These are phyloP conservation scores for Eucalyptus cloeziana DNA, from an alignment of 345 rosid species.

Conservation along the genomic window DNA sequence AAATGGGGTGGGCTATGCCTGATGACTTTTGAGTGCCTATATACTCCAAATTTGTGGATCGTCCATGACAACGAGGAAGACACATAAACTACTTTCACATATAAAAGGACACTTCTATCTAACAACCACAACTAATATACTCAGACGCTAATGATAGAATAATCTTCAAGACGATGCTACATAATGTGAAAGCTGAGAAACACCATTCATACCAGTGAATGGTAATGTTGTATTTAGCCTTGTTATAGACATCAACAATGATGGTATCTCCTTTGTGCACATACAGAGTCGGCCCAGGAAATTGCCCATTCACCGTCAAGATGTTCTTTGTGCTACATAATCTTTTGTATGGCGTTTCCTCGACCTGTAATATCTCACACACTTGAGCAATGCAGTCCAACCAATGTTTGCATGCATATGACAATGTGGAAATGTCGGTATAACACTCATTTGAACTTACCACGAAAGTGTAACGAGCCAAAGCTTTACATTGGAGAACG, in stretches of 20 bases:
- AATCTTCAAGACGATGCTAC: neutral
- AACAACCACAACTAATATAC: neutral
- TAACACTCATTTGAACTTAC: neutral
- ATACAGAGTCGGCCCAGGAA: slow-evolving; percentile 15
- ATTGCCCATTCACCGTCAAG: slow-evolving; percentile 19
- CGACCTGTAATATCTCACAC: neutral
- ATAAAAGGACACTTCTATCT: neutral
- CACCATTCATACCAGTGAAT: slow-evolving; percentile 9
- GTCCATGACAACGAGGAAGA: neutral
- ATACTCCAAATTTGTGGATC: neutral
- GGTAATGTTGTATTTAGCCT: slow-evolving; percentile 11
- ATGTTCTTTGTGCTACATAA: slow-evolving; percentile 19
- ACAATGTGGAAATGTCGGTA: too few relatives aligned
- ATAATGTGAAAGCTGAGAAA: neutral
- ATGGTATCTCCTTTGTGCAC: slow-evolving; percentile 13
- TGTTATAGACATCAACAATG: slow-evolving; percentile 7
- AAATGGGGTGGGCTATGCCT: neutral
- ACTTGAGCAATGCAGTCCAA: neutral
- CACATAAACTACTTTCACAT: neutral
- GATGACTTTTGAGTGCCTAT: neutral
- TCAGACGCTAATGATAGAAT: neutral
- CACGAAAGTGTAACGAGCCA: neutral
- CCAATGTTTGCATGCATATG: neutral
- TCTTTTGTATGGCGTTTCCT: slow-evolving; percentile 12
- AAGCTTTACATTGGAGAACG: neutral